Conservation (phyloP, 1,139 yeast species). For the Kodamaea fungicola region DNA sequence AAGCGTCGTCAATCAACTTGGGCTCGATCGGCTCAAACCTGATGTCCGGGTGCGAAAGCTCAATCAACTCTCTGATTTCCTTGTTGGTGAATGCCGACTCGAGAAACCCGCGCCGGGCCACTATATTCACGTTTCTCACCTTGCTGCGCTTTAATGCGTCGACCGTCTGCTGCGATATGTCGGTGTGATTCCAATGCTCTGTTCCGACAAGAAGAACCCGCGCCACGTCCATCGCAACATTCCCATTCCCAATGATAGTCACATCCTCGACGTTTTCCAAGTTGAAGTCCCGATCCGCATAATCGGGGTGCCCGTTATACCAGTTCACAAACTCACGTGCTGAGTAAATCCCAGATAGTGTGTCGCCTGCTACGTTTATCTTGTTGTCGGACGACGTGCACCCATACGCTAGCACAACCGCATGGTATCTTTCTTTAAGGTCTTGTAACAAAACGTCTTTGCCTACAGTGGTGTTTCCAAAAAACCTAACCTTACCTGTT, state of each 20-base stretch:
- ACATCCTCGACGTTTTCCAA: conserved; percentile 62
- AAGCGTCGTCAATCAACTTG: conserved; percentile 37
- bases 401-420: conserved; percentile 80
- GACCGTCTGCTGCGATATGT: conserved; percentile 65
- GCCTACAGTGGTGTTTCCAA: conserved; percentile 74
- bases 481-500: conserved; percentile 49
- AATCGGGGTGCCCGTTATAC: conserved; percentile 86
- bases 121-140: conserved; percentile 63
- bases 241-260: conserved; percentile 91
- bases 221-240: conserved; percentile 93
- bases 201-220: conserved; percentile 66
- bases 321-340: conserved; percentile 91
- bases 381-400: conserved; percentile 59
- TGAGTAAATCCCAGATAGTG: conserved; percentile 63
- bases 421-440: conserved; percentile 58
- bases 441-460: conserved; percentile 48
- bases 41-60: conserved; percentile 41
- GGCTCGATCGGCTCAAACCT: conserved; percentile 53
- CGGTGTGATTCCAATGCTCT: conserved; percentile 65
- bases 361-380: conserved; percentile 60
- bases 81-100: conserved; percentile 91
- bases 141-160: conserved; percentile 46
- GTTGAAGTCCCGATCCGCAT: conserved; percentile 18
- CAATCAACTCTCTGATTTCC: conserved; percentile 82
- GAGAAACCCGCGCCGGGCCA: conserved; percentile 80